These are phyloP conservation scores for Climacium dendroides DNA, from an alignment of 225 moss, liverwort and hornwort genomes.

Conservation along the genomic window DNA sequence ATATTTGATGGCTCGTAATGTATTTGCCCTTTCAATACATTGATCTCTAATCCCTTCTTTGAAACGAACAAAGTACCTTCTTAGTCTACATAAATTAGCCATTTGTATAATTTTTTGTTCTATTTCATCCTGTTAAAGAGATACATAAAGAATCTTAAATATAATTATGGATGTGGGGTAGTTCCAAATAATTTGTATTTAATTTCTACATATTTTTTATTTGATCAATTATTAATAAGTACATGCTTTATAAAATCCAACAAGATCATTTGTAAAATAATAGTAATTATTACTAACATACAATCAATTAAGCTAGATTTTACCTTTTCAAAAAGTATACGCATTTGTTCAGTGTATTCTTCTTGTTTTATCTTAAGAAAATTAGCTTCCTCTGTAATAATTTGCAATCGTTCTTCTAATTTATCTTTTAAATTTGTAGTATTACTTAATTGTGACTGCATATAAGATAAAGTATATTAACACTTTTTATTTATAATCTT, in stretches of 20 bases:
- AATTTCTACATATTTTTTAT: too few relatives aligned
- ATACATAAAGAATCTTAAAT: too few relatives aligned
- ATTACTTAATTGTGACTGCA: constrained; percentile 48
- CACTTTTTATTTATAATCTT: too few relatives aligned
- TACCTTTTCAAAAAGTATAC: constrained; percentile 44
- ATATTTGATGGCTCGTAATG: constrained; percentile 24
- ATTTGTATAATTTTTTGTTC: constrained; percentile 37
- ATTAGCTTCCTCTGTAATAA: constrained; percentile 50
- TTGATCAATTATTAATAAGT: too few relatives aligned
- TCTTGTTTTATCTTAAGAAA: constrained; percentile 46
- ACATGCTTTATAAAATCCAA: background rate
- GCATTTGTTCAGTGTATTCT: constrained; percentile 58
- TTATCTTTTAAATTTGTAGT: constrained; percentile 47
- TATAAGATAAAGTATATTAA: too few relatives aligned
- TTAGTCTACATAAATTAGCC: constrained; percentile 25
- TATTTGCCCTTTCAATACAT: constrained; percentile 43
- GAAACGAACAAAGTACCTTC: constrained; percentile 39
- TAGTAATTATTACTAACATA: too few relatives aligned
- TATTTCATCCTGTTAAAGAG: constrained; percentile 30
- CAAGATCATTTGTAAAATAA: background rate
- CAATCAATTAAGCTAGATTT: too few relatives aligned
- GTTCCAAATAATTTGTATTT: background rate
- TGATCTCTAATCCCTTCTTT: constrained; percentile 46
- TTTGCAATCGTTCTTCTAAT: constrained; percentile 50
- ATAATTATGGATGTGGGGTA: background rate